Base-by-base conservation (phyloP, 345 rosid species). In the Lepidium aucheri region DNA sequence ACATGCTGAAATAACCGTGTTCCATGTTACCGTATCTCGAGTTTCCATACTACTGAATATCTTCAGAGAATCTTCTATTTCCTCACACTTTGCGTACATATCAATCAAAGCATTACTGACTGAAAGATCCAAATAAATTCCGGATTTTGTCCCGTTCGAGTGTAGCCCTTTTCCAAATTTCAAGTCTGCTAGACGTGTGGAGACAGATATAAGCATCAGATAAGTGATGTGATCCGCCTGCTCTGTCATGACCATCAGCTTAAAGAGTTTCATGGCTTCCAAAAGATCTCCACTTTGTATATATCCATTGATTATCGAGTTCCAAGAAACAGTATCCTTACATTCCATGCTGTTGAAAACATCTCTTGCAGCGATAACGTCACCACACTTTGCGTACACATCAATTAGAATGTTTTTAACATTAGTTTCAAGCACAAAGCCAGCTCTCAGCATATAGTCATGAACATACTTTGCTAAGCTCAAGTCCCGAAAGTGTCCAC, bases 301-400 rank as follows among this genome's bases (percentile, higher is more conserved):
- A 39, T 74, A 83, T 16, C 86, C 86, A 61, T 34, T 74, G 62
- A 84, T 78, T 65, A 87, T 50, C 10, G 88, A 83, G 65, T 87
- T 87, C 90, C 87, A 86, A 0, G 93, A 81, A 53, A 84, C 85
- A 67, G 67, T 28, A 78, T 84, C 89, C 68, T 67, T 76, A 28
- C 65, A 50, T 35, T 61, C 66, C 83, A 86, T 81, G 46, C 47
- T 39, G 20, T 74, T 58, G 72, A 88, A 84, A 49, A 83, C 77
- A 69, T 83, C 81, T 53, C 63, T 53, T 15, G 88, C 71, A 39
- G 85, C 71, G 22, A 62, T 17, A 46, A 85, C 17, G 67, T 85
- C 79, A 63, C 82, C 80, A 8, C 86, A 81, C 75, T 79, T 87
- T 55, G 75, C 76, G 69, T 87, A 81, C 78, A 80, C 78, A 69